Conservation (phyloP, 495 filamentous ascomycete species). For the Bryoglossum gracile region DNA sequence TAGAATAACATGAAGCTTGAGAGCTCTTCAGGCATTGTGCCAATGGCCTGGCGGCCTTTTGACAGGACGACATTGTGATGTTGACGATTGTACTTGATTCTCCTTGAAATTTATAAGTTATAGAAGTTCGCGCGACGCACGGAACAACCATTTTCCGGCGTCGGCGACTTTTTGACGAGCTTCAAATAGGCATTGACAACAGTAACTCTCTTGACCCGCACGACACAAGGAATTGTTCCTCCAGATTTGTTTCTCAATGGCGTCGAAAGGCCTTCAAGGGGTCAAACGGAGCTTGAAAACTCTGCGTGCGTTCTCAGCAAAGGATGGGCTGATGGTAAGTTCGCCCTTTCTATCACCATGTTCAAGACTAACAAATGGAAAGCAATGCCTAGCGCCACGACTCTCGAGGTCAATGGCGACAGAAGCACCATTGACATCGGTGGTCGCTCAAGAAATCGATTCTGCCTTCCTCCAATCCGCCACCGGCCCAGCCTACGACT, state of each 20-base stretch:
- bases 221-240: no score
- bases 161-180: conserved; percentile 20
- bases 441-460: conserved; percentile 6
- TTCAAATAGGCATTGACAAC: no score
- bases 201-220: no score
- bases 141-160: no score
- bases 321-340: conserved; percentile 39
- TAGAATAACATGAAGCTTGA: conserved; percentile 27
- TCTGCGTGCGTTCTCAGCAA: conserved; percentile 13
- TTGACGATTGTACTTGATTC: conserved; percentile 20
- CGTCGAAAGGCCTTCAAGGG: conserved; percentile 27
- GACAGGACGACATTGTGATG: conserved; percentile 57
- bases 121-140: conserved; percentile 19
- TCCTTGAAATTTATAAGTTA: conserved; percentile 16
- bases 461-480: conserved; percentile 8
- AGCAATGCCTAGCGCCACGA: conserved; percentile 45
- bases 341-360: neutral
- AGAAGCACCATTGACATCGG: conserved; percentile 42
- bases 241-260: conserved; percentile 23
- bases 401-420: conserved; percentile 70
- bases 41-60: conserved; percentile 60
- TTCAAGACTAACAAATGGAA: conserved; percentile 14
- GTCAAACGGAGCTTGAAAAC: conserved; percentile 35
- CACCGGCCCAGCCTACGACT: neutral
- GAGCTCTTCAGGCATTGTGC: conserved; percentile 53